Evolutionary conservation across 106 monocot genomes (phyloP).

Genomic region (Dendrobium huoshanense): DNA sequence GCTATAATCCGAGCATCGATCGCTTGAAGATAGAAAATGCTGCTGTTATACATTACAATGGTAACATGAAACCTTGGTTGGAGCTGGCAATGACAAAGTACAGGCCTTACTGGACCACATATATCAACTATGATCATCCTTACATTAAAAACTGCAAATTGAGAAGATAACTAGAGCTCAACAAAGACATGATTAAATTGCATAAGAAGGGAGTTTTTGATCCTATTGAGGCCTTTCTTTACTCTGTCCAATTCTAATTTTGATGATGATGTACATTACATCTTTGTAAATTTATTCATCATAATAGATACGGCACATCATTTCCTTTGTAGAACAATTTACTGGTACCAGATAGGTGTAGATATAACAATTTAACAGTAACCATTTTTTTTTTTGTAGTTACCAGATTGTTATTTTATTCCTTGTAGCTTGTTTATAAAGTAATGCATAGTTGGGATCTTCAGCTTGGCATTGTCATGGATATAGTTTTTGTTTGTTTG

Average conservation of each 20-base stretch:
- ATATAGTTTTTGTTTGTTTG: too few species aligned
- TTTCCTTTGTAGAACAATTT: too few species aligned
- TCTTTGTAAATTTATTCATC: too few species aligned
- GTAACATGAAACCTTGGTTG: constrained; percentile 79
- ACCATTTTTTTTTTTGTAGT: too few species aligned
- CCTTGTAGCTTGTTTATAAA: too few species aligned
- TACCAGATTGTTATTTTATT: too few species aligned
- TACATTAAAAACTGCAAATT: constrained; percentile 47
- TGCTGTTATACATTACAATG: constrained; percentile 69
- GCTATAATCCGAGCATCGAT: constrained; percentile 66
- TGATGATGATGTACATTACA: neutral
- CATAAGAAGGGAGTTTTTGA: too few species aligned
- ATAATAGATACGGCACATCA: too few species aligned
- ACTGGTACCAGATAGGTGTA: too few species aligned
- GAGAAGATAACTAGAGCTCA: constrained; percentile 2
- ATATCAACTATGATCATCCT: constrained; percentile 58
- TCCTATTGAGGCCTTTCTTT: neutral
- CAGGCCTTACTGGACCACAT: constrained; percentile 58
- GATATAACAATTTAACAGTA: too few species aligned
- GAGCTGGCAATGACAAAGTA: constrained; percentile 73
- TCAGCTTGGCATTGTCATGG: too few species aligned
- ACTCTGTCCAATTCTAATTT: neutral
- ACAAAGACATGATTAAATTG: neutral
- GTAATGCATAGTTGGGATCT: too few species aligned
- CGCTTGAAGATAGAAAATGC: constrained; percentile 52